These are phyloP conservation scores for Kurtzmaniella natalensis DNA, from an alignment of 1,139 yeast species.

Conservation along the genomic window DNA sequence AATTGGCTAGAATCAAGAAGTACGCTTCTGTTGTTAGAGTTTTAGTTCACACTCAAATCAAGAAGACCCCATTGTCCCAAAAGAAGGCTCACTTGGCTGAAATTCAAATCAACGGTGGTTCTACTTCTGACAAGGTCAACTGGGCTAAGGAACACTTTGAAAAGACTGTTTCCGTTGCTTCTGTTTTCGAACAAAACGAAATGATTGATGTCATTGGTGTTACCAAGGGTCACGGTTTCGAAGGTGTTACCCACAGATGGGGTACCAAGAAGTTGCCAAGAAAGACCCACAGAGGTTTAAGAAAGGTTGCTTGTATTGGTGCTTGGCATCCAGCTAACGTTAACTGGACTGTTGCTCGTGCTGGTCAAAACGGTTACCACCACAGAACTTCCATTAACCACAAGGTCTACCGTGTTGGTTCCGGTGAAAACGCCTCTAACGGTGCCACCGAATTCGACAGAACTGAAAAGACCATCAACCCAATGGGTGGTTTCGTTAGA, in stretches of 20 bases:
- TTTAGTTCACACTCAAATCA: constrained; percentile 98
- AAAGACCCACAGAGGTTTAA: constrained; percentile 99
- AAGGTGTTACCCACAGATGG: constrained; percentile 99
- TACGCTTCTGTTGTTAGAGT: constrained; percentile 99
- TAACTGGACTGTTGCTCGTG: constrained; percentile 99
- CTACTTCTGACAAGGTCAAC: constrained; percentile 92
- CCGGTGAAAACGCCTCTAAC: constrained; percentile 88
- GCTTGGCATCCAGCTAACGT: constrained; percentile 99
- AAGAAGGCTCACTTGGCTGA: constrained; percentile 99
- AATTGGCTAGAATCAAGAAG: constrained; percentile 97
- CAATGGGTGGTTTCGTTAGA: constrained; percentile 99
- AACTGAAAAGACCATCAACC: constrained; percentile 98
- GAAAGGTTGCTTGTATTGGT: constrained; percentile 99
- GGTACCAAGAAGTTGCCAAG: constrained; percentile 99
- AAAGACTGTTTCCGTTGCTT: constrained; percentile 93
- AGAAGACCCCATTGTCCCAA: constrained; percentile 98
- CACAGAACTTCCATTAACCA: constrained; percentile 99
- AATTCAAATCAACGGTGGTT: constrained; percentile 99
- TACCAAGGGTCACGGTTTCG: constrained; percentile 99
- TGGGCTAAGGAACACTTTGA: constrained; percentile 99
- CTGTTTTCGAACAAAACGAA: constrained; percentile 98
- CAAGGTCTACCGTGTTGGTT: constrained; percentile 99
- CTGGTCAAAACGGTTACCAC: constrained; percentile 99
- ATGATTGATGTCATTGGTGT: constrained; percentile 98
- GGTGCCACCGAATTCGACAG: constrained; percentile 99